Base-by-base conservation (phyloP, 1,139 yeast genomes). In the Taphrina pruni region DNA sequence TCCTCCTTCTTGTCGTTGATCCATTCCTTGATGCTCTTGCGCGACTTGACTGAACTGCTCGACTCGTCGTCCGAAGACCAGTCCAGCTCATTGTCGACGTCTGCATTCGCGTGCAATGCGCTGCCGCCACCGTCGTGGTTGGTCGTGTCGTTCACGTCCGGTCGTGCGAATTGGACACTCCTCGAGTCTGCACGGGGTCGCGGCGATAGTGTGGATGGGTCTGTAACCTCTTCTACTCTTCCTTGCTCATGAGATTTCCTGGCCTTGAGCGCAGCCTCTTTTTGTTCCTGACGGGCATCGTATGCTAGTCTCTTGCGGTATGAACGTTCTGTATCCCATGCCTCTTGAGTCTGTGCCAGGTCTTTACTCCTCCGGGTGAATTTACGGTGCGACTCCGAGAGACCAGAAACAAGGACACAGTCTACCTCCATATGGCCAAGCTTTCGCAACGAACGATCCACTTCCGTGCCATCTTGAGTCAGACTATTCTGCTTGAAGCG, bases 331-430 rank as follows among this genome's bases (percentile, higher is more conserved):
- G 67, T 64, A 43, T 64, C 67, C 67, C 67, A 64, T 12, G 67
- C 60, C 38, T 64, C 67, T 20, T 64, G 67, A 36, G 67, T 64
- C 55, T 64, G 67, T 8, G 67, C 67, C 14, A 64, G 48, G 45
- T 64, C 67, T 41, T 26, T 43, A 6, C 55, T 35, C 20, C 67
- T 58, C 50, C 55, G 54, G 20, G 61, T 51, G 35, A 64, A 64
- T 21, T 48, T 46, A 8, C 67, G 36, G 36, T 64, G 67, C 7
- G 36, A 26, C n/a, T 46, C 55, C 7, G 61, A 55, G 46, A 64
- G 55, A 11, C 67, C 67, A 7, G 67, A 43, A 1, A 11, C 9
- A 17, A 64, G 43, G 12, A 35, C 41, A 32, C 67, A 64, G 26
- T 64, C 67, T 21, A 64, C 67, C 48, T 64, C 61, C 55, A 64